phyloP scores from a whole-genome alignment of 2,329 filamentous ascomycete genomes.

The Drechslera avenae region DNA sequence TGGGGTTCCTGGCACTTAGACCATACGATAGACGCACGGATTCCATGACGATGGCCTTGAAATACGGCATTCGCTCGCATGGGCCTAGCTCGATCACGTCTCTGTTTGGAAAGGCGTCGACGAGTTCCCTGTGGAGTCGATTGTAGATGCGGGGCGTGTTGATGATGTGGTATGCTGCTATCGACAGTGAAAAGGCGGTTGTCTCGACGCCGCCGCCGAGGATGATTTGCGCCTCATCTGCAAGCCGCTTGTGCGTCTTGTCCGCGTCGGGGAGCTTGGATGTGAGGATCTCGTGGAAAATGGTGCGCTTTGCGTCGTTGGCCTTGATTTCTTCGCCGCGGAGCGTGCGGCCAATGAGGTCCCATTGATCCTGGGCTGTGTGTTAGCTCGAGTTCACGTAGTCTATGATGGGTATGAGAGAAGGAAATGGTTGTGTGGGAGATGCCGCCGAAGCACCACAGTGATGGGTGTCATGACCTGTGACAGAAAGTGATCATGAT shows the following conservation, averaged over 20 bases:
- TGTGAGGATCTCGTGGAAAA: conserved; percentile 42
- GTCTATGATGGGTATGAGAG: no score
- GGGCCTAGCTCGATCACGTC: conserved; percentile 27
- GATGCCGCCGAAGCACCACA: no score
- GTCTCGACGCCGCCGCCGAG: conserved; percentile 50
- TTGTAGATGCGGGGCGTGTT: conserved; percentile 38
- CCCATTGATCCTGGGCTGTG: conserved; percentile 28
- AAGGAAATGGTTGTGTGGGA: no score
- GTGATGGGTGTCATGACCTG: no score
- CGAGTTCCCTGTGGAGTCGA: conserved; percentile 39
- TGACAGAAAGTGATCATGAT: no score
- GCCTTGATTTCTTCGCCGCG: conserved; percentile 35
- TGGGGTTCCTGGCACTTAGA: conserved; percentile 46
- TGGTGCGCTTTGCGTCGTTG: conserved; percentile 41
- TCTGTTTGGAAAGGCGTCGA: conserved; percentile 35
- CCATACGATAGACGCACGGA: conserved; percentile 47
- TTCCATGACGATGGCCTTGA: conserved; percentile 32
- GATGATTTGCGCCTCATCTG: conserved; percentile 48
- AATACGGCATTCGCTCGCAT: conserved; percentile 19
- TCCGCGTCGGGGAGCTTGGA: conserved; percentile 40
- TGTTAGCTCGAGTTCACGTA: background rate
- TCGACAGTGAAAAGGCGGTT: conserved; percentile 40
- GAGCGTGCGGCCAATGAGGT: conserved; percentile 34
- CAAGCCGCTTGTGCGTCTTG: conserved; percentile 46
- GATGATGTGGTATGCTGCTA: conserved; percentile 43